Percentiles rank a stretch among this genome's conserved stretches.
Conservation (phyloP, 768 basidiomycete genomes). For the Kwoniella pini region DNA sequence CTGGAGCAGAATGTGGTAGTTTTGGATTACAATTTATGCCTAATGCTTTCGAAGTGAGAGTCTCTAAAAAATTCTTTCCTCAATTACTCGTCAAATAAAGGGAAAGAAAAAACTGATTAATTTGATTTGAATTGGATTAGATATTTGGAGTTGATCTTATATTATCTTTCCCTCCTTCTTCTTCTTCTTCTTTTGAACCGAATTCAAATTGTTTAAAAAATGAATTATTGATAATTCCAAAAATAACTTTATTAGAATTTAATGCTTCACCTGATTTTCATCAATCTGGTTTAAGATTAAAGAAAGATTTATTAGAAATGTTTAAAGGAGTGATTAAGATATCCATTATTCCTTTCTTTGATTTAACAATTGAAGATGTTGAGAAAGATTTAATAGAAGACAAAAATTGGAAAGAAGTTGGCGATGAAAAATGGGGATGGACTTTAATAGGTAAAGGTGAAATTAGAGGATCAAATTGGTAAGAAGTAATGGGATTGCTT, state of each 20-base stretch:
- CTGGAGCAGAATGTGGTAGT: conserved; percentile 73
- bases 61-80: too few relatives aligned
- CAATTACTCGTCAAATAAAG: too few relatives aligned
- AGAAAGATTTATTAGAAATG: conserved; percentile 77
- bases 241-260: conserved; percentile 77
- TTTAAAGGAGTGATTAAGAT: conserved; percentile 70
- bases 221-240: conserved; percentile 27
- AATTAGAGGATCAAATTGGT: conserved; percentile 25
- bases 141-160: conserved; percentile 93
- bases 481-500: background rate
- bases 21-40: conserved; percentile 66
- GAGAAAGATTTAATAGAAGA: conserved; percentile 7
- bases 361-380: conserved; percentile 17
- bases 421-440: conserved; percentile 40
- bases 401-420: conserved; percentile 24
- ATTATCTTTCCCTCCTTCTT: conserved; percentile 58
- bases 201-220: too few relatives aligned
- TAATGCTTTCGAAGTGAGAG: conserved; percentile 81
- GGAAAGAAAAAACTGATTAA: too few relatives aligned
- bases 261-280: conserved; percentile 97
- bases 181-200: conserved; percentile 5
- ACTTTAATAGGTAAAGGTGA: conserved; percentile 36
- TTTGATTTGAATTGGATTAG: conserved; percentile 23
- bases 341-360: conserved; percentile 67
- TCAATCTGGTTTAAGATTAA: conserved; percentile 78